These are phyloP conservation scores for Saccharomycopsis guyanensis DNA, from an alignment of 805 yeast species.

Conservation along the genomic window DNA sequence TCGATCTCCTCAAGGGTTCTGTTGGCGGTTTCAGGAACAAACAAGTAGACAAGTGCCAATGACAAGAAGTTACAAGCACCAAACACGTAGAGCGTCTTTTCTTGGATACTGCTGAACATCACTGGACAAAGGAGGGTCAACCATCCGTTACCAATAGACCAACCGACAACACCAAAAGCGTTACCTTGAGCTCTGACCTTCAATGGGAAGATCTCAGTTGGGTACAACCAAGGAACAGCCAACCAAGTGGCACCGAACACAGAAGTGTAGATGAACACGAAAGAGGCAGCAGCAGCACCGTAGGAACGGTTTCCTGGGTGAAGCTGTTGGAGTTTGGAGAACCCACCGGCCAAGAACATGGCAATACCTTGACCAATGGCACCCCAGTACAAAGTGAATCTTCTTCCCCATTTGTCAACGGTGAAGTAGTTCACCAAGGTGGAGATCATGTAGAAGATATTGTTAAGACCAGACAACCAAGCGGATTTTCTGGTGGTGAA, in stretches of 20 bases:
- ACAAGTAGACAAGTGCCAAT: conserved; percentile 54
- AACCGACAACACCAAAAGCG: conserved; percentile 53
- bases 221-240: conserved; percentile 54
- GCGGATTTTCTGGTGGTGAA: conserved; percentile 44
- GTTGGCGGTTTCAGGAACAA: conserved; percentile 72
- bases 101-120: conserved; percentile 38
- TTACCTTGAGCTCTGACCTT: conserved; percentile 52
- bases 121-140: conserved; percentile 62
- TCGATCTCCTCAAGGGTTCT: conserved; percentile 69
- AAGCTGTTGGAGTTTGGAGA: conserved; percentile 31
- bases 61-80: conserved; percentile 52
- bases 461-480: conserved; percentile 55
- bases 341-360: conserved; percentile 41
- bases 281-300: conserved; percentile 60
- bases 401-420: conserved; percentile 59
- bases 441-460: conserved; percentile 48
- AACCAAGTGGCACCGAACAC: conserved; percentile 47
- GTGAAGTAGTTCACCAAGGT: conserved; percentile 48
- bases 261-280: conserved; percentile 37
- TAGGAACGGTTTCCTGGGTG: conserved; percentile 34
- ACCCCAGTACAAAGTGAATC: conserved; percentile 46
- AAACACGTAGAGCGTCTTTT: conserved; percentile 65
- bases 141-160: conserved; percentile 56
- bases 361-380: conserved; percentile 42
- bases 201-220: conserved; percentile 55